phyloP scores from a whole-genome alignment of 208 protist species.

The Willaertia magna region DNA sequence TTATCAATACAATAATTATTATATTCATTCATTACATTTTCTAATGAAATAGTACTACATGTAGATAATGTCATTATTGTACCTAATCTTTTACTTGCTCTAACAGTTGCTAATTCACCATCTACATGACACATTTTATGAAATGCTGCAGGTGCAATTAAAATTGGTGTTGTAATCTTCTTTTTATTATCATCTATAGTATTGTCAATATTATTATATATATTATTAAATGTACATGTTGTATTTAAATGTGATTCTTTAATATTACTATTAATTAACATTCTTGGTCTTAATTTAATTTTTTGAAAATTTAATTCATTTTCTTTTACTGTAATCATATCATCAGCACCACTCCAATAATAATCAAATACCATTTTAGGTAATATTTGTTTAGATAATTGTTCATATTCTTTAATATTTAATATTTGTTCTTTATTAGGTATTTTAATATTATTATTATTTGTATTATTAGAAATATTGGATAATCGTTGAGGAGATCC shows the following conservation, averaged over 20 bases:
- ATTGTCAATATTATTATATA: too few species aligned
- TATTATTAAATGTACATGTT: too few species aligned
- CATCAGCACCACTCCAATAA: constrained; percentile 23
- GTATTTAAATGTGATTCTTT: not conserved
- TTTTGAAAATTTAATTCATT: constrained; percentile 21
- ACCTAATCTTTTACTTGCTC: constrained; percentile 8
- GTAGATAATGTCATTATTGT: constrained; percentile 14
- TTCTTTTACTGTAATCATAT: constrained; percentile 20
- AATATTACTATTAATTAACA: not conserved
- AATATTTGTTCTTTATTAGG: too few species aligned
- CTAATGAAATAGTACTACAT: constrained; percentile 16
- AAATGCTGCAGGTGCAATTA: constrained; percentile 29
- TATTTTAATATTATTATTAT: too few species aligned
- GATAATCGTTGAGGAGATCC: too few species aligned
- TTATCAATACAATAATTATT: too few species aligned
- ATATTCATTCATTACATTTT: constrained; percentile 18
- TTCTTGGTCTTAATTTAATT: constrained; percentile 23
- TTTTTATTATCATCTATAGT: too few species aligned
- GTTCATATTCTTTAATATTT: constrained; percentile 6
- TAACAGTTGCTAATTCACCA: constrained; percentile 19
- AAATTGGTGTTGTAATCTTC: not conserved
- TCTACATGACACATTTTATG: constrained; percentile 18
- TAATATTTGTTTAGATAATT: not conserved
- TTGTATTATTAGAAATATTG: too few species aligned
- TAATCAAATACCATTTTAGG: constrained; percentile 11